Evolutionary conservation across 129 eudicot genomes (phyloP).

Genomic region (Calendula officinalis): DNA sequence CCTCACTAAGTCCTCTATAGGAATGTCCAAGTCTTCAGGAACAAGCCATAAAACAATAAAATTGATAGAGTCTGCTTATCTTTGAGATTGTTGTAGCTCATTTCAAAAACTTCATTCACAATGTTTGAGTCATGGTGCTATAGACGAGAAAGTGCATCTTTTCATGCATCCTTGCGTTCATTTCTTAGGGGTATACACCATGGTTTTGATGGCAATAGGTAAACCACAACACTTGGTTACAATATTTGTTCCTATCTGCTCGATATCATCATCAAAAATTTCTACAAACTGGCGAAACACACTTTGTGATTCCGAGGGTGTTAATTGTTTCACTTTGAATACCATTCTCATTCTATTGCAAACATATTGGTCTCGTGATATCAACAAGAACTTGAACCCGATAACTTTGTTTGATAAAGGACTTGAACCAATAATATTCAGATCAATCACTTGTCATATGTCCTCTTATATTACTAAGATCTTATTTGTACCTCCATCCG

Average conservation of each 20-base stretch:
- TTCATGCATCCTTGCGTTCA: background rate
- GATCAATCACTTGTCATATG: no score
- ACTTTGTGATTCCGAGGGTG: background rate
- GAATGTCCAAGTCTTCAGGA: background rate
- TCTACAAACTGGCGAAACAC: background rate
- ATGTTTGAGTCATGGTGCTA: background rate
- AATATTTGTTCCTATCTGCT: background rate
- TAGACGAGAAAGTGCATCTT: background rate
- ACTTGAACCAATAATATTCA: background rate
- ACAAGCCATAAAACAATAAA: background rate
- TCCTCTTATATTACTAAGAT: background rate
- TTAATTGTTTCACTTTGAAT: background rate
- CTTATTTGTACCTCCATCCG: background rate
- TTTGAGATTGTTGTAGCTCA: constrained; percentile 8
- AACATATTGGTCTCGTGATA: background rate
- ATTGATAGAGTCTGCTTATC: background rate
- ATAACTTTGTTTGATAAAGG: background rate
- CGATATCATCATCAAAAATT: background rate
- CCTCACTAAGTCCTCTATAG: background rate
- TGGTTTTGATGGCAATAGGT: constrained; percentile 4
- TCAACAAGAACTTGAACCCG: background rate
- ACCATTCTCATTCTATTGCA: background rate
- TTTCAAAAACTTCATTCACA: background rate
- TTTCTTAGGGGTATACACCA: background rate
- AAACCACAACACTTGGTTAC: background rate